phyloP scores from a whole-genome alignment of 163 green algal genomes.

The Picocystis sp. region DNA sequence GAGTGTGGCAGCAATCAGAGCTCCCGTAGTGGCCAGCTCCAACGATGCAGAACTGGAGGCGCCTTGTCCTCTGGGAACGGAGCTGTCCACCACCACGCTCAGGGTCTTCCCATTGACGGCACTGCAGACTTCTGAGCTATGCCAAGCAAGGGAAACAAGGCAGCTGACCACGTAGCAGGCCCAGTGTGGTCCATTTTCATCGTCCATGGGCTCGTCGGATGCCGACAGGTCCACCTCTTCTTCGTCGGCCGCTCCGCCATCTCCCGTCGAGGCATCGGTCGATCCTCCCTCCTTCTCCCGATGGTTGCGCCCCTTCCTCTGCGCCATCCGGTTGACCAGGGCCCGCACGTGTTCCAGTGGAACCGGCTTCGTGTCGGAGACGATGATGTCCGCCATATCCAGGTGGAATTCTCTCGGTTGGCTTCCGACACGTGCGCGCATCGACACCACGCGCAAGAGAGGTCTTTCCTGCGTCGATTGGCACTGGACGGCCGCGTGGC shows the following conservation, averaged over 20 bases:
- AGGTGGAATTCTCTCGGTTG: constrained; percentile 44
- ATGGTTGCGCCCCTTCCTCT: too few relatives aligned
- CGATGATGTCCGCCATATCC: constrained; percentile 27
- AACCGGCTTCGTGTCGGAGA: too few relatives aligned
- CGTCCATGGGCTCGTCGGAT: too few relatives aligned
- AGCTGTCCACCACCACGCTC: constrained; percentile 43
- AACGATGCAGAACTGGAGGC: constrained; percentile 76
- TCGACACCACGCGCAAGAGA: constrained; percentile 40
- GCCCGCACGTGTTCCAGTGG: too few relatives aligned
- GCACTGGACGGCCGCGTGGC: constrained; percentile 67
- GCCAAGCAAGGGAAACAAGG: constrained; percentile 51
- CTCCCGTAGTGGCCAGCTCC: constrained; percentile 58
- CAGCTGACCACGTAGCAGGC: constrained; percentile 74
- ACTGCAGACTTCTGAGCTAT: neutral
- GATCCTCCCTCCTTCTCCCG: too few relatives aligned
- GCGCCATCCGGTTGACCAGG: too few relatives aligned
- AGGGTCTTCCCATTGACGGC: constrained; percentile 23
- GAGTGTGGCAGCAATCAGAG: constrained; percentile 20
- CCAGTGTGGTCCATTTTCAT: constrained; percentile 28
- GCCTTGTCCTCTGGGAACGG: constrained; percentile 79
- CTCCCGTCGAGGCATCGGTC: too few relatives aligned
- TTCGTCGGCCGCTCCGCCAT: too few relatives aligned
- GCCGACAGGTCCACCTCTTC: too few relatives aligned
- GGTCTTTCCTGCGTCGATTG: constrained; percentile 14
- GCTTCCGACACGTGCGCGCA: constrained; percentile 31